phyloP scores from a whole-genome alignment of 2,329 filamentous ascomycete genomes.

The Trichoderma harzianum region DNA sequence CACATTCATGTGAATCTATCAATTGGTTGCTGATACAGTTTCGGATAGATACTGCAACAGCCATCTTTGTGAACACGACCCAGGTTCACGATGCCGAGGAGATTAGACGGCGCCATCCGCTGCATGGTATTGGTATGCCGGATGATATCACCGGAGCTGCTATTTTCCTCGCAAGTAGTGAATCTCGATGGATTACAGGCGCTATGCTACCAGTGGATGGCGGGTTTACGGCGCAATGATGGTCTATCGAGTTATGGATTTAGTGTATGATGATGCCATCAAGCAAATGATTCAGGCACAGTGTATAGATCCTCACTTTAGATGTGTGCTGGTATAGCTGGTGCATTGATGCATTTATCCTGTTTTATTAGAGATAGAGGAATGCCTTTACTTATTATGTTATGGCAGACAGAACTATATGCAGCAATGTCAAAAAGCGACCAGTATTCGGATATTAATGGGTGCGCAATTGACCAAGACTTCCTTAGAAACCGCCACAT shows the following conservation, averaged over 20 bases:
- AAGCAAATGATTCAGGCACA: not conserved
- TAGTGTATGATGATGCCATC: not conserved
- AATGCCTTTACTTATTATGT: not conserved
- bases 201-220: conserved; percentile 39
- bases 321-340: not conserved
- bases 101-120: conserved; percentile 23
- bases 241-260: not conserved
- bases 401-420: not conserved
- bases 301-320: not conserved
- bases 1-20: not conserved
- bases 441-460: too few species aligned
- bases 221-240: conserved; percentile 35
- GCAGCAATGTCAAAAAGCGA: not conserved
- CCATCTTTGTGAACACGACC: conserved; percentile 27
- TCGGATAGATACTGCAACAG: conserved; percentile 26
- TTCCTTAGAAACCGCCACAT: not conserved
- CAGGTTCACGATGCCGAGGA: conserved; percentile 20
- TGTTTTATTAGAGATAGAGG: not conserved
- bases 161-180: conserved; percentile 36
- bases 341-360: not conserved
- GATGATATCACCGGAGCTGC: conserved; percentile 33
- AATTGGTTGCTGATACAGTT: not conserved
- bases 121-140: conserved; percentile 28
- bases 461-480: too few species aligned
- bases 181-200: conserved; percentile 42